A percentile compares a stretch with the other conserved stretches of the same genome.
Conservation (phyloP, 2,329 filamentous ascomycete genomes). For the Monascus ruber region DNA sequence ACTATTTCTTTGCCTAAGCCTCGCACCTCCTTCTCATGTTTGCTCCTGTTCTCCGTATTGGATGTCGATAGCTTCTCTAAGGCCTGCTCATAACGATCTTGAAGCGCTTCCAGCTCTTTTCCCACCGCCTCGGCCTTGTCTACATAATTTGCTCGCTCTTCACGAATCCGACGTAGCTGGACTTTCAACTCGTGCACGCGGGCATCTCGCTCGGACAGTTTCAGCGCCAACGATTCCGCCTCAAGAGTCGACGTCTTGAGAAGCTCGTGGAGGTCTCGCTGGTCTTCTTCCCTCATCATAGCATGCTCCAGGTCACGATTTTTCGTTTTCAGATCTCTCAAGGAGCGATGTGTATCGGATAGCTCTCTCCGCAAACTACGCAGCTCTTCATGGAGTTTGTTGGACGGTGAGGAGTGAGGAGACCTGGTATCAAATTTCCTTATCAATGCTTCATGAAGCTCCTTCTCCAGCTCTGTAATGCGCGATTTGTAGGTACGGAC, state of each 20-base stretch:
- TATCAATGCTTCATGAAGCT: conserved; percentile 50
- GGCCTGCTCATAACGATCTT: conserved; percentile 54
- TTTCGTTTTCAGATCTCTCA: conserved; percentile 44
- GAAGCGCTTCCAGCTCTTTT: conserved; percentile 35
- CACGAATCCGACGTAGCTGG: conserved; percentile 54
- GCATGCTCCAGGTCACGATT: conserved; percentile 42
- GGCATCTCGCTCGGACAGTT: conserved; percentile 57
- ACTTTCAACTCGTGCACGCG: conserved; percentile 44
- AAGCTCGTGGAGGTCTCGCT: conserved; percentile 34
- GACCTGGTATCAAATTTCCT: conserved; percentile 42
- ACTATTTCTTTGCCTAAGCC: conserved; percentile 82
- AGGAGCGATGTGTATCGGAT: conserved; percentile 46
- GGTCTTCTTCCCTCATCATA: conserved; percentile 32
- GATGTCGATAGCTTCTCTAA: conserved; percentile 33
- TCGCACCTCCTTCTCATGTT: conserved; percentile 55
- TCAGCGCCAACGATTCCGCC: conserved; percentile 57
- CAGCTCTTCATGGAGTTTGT: conserved; percentile 41
- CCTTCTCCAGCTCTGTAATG: conserved; percentile 55
- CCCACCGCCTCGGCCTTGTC: conserved; percentile 29
- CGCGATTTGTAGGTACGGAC: conserved; percentile 54
- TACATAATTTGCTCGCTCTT: conserved; percentile 32
- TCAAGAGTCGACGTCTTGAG: conserved; percentile 38
- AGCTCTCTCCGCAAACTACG: conserved; percentile 51
- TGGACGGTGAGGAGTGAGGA: conserved; percentile 40
- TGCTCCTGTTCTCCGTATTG: conserved; percentile 32